Conservation (phyloP, 352 stramenopile species). For the Aphanomyces cochlioides region DNA sequence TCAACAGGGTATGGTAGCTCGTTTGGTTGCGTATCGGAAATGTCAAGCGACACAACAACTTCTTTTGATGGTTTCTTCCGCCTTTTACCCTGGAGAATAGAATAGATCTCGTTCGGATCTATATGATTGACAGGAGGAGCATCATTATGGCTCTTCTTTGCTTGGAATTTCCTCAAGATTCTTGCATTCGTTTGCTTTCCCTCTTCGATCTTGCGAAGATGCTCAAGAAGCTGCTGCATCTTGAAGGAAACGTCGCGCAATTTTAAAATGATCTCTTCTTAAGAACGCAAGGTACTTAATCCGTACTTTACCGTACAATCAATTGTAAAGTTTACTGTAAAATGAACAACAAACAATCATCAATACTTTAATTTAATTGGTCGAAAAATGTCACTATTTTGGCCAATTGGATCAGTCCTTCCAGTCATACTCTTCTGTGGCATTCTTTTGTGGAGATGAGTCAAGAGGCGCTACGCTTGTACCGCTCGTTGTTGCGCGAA, state of each 20-base stretch:
- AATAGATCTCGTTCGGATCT: not conserved
- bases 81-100: too few relatives aligned
- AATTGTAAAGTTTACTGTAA: not conserved
- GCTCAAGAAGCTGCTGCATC: slow-evolving; percentile 26
- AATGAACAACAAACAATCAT: not conserved
- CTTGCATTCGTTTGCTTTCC: slow-evolving; percentile 19
- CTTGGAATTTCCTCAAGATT: slow-evolving; percentile 6
- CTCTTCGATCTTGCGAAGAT: slow-evolving; percentile 19
- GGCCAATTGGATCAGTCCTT: not conserved
- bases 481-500: slow-evolving; percentile 16
- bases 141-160: not conserved
- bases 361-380: slow-evolving; percentile 2
- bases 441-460: not conserved
- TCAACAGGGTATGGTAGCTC: too few relatives aligned
- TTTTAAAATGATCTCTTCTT: too few relatives aligned
- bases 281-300: too few relatives aligned
- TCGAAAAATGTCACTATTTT: not conserved
- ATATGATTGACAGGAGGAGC: not conserved
- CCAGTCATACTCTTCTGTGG: slow-evolving; percentile 4
- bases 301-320: too few relatives aligned
- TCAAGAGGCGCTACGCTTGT: slow-evolving; percentile 23
- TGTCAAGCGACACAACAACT: too few relatives aligned
- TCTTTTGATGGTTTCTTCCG: too few relatives aligned
- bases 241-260: not conserved
- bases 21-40: too few relatives aligned